Conservation (phyloP, 2,329 filamentous ascomycete genomes). For the Neonectria magnoliae region DNA sequence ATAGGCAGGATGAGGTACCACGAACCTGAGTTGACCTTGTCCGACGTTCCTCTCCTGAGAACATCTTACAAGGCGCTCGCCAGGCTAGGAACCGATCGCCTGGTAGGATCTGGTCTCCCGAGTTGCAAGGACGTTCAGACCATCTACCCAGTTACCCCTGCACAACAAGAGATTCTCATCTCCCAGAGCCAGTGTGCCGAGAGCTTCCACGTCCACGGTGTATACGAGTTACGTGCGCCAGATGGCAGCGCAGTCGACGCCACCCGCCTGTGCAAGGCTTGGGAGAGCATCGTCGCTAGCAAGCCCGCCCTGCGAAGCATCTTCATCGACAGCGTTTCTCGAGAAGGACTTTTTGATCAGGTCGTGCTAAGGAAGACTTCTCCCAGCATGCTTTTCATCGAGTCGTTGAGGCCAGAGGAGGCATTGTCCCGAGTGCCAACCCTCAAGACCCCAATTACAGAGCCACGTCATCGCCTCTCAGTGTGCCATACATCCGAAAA, state of each 20-base stretch:
- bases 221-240: conserved; percentile 58
- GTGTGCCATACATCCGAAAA: conserved; percentile 57
- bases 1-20: conserved; percentile 54
- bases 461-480: conserved; percentile 61
- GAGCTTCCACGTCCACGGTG: conserved; percentile 55
- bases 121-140: conserved; percentile 59
- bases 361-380: conserved; percentile 59
- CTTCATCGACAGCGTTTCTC: conserved; percentile 61
- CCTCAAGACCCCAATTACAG: conserved; percentile 48
- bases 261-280: conserved; percentile 58
- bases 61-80: conserved; percentile 58
- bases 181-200: conserved; percentile 55
- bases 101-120: conserved; percentile 52
- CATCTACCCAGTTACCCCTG: conserved; percentile 58
- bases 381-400: conserved; percentile 64
- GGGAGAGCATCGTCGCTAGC: conserved; percentile 59
- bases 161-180: conserved; percentile 61
- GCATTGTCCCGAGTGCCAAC: conserved; percentile 54
- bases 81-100: conserved; percentile 54
- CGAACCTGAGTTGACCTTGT: conserved; percentile 59
- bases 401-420: conserved; percentile 51
- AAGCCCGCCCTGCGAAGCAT: conserved; percentile 60
- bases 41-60: conserved; percentile 60
- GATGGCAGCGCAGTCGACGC: conserved; percentile 53
- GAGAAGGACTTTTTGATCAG: conserved; percentile 60